Conservation (phyloP, 1,284 basidiomycete genomes). For the Leccinum huronense region DNA sequence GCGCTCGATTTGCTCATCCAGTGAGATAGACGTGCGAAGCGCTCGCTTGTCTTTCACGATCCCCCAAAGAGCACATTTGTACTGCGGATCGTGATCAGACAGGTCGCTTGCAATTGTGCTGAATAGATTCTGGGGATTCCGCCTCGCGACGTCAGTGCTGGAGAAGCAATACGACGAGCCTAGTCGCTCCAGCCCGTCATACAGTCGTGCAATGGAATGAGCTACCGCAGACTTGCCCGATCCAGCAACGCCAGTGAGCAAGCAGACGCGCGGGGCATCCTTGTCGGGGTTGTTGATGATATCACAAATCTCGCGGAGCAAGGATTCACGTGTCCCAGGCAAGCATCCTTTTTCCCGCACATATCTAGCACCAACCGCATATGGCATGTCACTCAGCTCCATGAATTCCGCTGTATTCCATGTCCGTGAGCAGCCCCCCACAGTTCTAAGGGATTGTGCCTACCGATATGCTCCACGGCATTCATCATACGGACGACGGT, state of each 20-base stretch:
- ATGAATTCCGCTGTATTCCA: not conserved
- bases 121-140: not conserved
- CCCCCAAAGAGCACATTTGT: not conserved
- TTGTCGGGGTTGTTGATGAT: too few relatives aligned
- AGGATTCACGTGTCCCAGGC: too few relatives aligned
- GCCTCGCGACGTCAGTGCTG: not conserved
- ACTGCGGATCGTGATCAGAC: not conserved
- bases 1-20: not conserved
- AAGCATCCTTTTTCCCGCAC: too few relatives aligned
- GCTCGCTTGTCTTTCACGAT: not conserved
- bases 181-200: not conserved
- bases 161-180: not conserved
- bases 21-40: not conserved
- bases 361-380: not conserved
- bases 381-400: not conserved
- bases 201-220: not conserved
- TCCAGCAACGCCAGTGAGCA: not conserved
- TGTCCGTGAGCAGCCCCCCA: not conserved
- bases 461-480: not conserved
- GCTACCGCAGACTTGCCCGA: not conserved
- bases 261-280: not conserved
- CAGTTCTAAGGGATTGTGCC: not conserved
- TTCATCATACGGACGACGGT: not conserved
- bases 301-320: too few relatives aligned
- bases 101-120: not conserved